Percentiles rank a stretch among this genome's conserved stretches.
These are phyloP conservation scores for Podospora didyma DNA, from an alignment of 495 filamentous ascomycete species.

Conservation along the genomic window DNA sequence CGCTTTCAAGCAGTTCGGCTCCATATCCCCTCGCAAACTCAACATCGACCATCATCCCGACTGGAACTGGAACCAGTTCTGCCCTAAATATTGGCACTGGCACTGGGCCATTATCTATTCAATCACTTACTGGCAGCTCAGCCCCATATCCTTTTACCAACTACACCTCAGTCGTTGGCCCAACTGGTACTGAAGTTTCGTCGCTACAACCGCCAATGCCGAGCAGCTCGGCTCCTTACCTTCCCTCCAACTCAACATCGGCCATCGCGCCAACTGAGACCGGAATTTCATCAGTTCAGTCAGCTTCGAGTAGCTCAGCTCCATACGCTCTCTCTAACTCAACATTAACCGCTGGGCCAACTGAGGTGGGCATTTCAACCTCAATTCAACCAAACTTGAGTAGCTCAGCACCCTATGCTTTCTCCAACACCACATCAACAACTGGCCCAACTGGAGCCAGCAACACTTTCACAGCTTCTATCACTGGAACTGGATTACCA, in stretches of 20 bases:
- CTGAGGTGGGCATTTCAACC: background rate
- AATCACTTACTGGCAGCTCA: too few relatives aligned
- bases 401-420: conserved; percentile 8
- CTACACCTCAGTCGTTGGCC: too few relatives aligned
- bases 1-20: too few relatives aligned
- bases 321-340: conserved; percentile 10
- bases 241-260: background rate
- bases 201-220: too few relatives aligned
- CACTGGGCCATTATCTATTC: too few relatives aligned
- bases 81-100: too few relatives aligned
- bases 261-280: conserved; percentile 1
- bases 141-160: too few relatives aligned
- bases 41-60: too few relatives aligned
- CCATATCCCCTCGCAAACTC: too few relatives aligned
- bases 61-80: too few relatives aligned
- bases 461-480: background rate
- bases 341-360: background rate
- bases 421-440: conserved; percentile 6
- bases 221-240: too few relatives aligned
- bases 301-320: background rate
- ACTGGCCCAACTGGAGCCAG: background rate
- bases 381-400: background rate
- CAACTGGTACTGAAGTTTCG: too few relatives aligned
- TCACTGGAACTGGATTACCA: background rate
- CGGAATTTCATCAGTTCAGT: background rate